These are phyloP conservation scores for Encephalitozoon intestinalis DNA, from an alignment of 371 early-diverging fungal genomes.

Conservation along the genomic window DNA sequence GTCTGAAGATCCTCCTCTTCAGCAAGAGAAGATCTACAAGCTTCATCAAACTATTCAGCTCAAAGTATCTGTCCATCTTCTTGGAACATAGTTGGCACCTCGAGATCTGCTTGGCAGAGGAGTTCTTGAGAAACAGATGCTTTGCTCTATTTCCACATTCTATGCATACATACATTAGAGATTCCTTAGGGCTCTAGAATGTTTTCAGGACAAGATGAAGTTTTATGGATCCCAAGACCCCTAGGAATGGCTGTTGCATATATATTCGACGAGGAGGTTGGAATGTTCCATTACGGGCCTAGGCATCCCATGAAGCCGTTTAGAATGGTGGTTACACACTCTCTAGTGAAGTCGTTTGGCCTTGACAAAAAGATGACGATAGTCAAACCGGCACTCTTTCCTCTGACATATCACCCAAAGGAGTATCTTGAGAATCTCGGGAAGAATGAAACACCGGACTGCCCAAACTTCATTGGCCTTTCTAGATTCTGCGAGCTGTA, in stretches of 20 bases:
- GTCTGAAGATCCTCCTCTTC: constrained; percentile 36
- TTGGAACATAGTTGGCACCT: constrained; percentile 20
- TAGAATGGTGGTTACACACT: constrained; percentile 89
- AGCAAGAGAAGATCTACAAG: constrained; percentile 33
- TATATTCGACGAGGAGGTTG: constrained; percentile 64
- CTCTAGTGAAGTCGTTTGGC: constrained; percentile 82
- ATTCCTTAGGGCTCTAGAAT: background rate
- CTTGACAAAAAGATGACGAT: constrained; percentile 84
- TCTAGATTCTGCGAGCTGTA: constrained; percentile 82
- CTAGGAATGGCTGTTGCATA: constrained; percentile 59
- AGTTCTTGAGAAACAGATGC: background rate
- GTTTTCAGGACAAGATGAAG: background rate
- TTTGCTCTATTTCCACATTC: constrained; percentile 1
- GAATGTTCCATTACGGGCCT: constrained; percentile 72
- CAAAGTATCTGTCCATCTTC: constrained; percentile 40
- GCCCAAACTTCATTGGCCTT: constrained; percentile 88
- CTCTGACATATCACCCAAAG: constrained; percentile 36
- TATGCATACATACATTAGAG: constrained; percentile 8
- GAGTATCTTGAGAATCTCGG: constrained; percentile 39
- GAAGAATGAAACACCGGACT: constrained; percentile 67
- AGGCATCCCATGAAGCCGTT: constrained; percentile 97
- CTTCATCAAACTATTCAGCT: constrained; percentile 16
- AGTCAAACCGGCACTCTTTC: constrained; percentile 62
- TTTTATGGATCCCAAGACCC: background rate
- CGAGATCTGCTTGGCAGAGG: background rate